Evolutionary conservation across 352 stramenopile genomes (phyloP).

Genomic region (Globisporangium paddicum): DNA sequence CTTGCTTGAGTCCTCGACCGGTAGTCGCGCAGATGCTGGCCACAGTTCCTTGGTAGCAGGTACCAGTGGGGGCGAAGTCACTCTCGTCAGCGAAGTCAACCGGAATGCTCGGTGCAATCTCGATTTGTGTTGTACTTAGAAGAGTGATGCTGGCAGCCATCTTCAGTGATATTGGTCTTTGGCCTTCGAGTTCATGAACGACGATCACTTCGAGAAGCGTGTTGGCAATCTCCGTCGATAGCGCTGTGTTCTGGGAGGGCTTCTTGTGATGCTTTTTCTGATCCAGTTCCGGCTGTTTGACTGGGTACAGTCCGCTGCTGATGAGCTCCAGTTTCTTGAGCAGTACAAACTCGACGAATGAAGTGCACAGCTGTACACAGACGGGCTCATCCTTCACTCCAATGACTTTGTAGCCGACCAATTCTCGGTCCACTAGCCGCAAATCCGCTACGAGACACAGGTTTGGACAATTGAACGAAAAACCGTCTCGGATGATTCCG

Average conservation of each 20-base stretch:
- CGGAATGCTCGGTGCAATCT: neutral
- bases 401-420: constrained; percentile 36
- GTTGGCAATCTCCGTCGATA: constrained; percentile 11
- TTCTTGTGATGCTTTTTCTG: neutral
- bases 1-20: constrained; percentile 11
- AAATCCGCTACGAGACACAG: constrained; percentile 18
- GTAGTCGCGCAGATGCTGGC: neutral
- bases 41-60: neutral
- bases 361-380: constrained; percentile 29
- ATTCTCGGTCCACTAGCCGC: constrained; percentile 17
- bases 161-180: neutral
- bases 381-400: constrained; percentile 26
- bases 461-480: constrained; percentile 4
- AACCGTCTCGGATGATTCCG: constrained; percentile 5
- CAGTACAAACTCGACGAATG: constrained; percentile 37
- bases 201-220: constrained; percentile 3
- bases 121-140: neutral
- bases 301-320: constrained; percentile 14
- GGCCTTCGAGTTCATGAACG: constrained; percentile 9
- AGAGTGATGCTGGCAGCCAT: neutral
- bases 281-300: neutral
- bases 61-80: neutral
- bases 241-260: neutral
- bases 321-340: constrained; percentile 37
- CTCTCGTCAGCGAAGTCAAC: constrained; percentile 9